phyloP scores from a whole-genome alignment of 305 asterid species.

The Coffea humblotiana region DNA sequence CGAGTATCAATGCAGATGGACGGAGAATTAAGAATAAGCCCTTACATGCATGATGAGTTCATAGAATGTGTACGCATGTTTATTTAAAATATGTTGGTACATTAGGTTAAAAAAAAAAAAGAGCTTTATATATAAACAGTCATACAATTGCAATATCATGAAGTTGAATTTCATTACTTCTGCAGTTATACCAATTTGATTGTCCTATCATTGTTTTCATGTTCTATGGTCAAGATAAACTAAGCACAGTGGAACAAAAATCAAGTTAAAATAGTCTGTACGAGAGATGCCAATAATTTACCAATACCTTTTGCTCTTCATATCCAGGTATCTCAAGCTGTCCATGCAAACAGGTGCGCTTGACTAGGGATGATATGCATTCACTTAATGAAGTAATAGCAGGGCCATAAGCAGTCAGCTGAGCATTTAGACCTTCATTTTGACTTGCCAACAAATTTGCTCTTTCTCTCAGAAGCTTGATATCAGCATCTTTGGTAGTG shows the following conservation, averaged over 20 bases:
- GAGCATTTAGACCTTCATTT: slow-evolving; percentile 54
- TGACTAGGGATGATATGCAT: slow-evolving; percentile 69
- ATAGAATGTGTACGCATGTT: background rate
- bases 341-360: slow-evolving; percentile 45
- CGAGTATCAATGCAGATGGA: background rate
- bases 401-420: slow-evolving; percentile 61
- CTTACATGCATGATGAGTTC: background rate
- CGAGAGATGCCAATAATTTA: slow-evolving; percentile 5
- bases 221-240: background rate
- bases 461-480: slow-evolving; percentile 31
- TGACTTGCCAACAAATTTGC: slow-evolving; percentile 27
- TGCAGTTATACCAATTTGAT: background rate
- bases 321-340: slow-evolving; percentile 53
- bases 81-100: background rate
- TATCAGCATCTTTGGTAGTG: slow-evolving; percentile 32
- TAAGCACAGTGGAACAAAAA: background rate
- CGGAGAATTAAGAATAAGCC: background rate
- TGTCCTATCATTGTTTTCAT: background rate
- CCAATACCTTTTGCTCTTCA: slow-evolving; percentile 52
- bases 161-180: background rate
- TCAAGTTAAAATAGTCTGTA: slow-evolving; percentile 16
- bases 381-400: slow-evolving; percentile 65
- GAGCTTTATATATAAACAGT: background rate
- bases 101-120: background rate
- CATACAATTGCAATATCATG: background rate